A percentile compares a stretch with the other conserved stretches of the same genome.
phyloP scores from a whole-genome alignment of 202 grass and related monocot species.

The Dendrocalamus latiflorus region DNA sequence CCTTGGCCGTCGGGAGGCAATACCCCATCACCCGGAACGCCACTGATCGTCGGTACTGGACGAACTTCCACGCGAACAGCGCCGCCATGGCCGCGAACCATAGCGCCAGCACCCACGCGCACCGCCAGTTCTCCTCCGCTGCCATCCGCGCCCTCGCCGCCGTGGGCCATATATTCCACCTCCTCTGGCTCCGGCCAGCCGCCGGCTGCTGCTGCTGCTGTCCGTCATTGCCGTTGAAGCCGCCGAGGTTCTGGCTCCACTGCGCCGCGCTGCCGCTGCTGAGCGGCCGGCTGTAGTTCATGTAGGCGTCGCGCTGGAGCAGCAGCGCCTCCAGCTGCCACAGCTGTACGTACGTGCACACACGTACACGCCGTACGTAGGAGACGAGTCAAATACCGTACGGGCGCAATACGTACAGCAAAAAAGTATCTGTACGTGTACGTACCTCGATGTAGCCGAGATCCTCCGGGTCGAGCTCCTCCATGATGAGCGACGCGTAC shows the following conservation, averaged over 20 bases:
- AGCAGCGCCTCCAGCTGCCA: conserved; percentile 95
- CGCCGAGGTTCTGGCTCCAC: conserved; percentile 91
- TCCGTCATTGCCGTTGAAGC: not conserved
- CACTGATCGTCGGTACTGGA: conserved; percentile 58
- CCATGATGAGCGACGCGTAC: conserved; percentile 96
- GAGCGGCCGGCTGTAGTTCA: too few relatives aligned
- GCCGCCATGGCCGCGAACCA: conserved; percentile 61
- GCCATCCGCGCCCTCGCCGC: conserved; percentile 46
- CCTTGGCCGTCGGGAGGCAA: conserved; percentile 84
- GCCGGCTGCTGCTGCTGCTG: not conserved
- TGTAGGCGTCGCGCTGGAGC: too few relatives aligned
- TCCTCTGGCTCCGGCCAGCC: not conserved
- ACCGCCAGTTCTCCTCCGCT: conserved; percentile 79
- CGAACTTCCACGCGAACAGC: conserved; percentile 93
- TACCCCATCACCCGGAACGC: conserved; percentile 87
- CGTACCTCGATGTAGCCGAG: conserved; percentile 88
- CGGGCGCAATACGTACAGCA: too few relatives aligned
- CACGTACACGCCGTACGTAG: not conserved
- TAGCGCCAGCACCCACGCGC: conserved; percentile 69
- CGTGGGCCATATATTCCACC: not conserved
- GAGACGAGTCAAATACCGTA: too few relatives aligned
- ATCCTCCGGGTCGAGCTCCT: conserved; percentile 97
- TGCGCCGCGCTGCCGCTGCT: conserved; percentile 84
- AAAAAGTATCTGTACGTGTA: too few relatives aligned
- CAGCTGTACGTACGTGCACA: conserved; percentile 49